phyloP scores from a whole-genome alignment of 768 basidiomycete genomes.

The Royoungia palumana region DNA sequence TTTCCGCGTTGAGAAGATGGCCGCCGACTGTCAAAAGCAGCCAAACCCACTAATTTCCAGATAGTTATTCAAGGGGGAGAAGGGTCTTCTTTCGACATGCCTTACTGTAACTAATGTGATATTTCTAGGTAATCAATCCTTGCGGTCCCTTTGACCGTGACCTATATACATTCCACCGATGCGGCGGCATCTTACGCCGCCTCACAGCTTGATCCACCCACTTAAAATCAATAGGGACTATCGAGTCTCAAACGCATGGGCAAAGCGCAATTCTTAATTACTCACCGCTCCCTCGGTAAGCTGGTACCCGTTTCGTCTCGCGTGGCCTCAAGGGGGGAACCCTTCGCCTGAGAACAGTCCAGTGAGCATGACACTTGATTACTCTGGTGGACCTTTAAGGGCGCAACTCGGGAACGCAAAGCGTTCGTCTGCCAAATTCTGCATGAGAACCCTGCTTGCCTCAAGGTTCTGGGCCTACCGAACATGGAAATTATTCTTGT shows the following conservation, averaged over 20 bases:
- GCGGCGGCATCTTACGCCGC: too few relatives aligned
- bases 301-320: slow-evolving; percentile 1
- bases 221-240: neutral
- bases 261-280: neutral
- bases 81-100: too few relatives aligned
- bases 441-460: slow-evolving; percentile 14
- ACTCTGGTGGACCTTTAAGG: slow-evolving; percentile 4
- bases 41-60: too few relatives aligned
- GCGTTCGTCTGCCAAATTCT: slow-evolving; percentile 16
- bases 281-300: neutral
- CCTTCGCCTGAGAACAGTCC: slow-evolving; percentile 15
- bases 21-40: too few relatives aligned
- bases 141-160: neutral
- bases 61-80: too few relatives aligned
- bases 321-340: slow-evolving; percentile 6
- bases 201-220: neutral
- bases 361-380: slow-evolving; percentile 4
- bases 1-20: too few relatives aligned
- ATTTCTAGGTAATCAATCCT: neutral
- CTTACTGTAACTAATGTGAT: too few relatives aligned
- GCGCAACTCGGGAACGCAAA: slow-evolving; percentile 6
- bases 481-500: slow-evolving; percentile 14
- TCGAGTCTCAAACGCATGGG: neutral
- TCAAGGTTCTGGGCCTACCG: slow-evolving; percentile 14
- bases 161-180: too few relatives aligned